These are phyloP conservation scores for Ganoderma lingzhi DNA, from an alignment of 1,284 basidiomycete genomes.

Conservation along the genomic window DNA sequence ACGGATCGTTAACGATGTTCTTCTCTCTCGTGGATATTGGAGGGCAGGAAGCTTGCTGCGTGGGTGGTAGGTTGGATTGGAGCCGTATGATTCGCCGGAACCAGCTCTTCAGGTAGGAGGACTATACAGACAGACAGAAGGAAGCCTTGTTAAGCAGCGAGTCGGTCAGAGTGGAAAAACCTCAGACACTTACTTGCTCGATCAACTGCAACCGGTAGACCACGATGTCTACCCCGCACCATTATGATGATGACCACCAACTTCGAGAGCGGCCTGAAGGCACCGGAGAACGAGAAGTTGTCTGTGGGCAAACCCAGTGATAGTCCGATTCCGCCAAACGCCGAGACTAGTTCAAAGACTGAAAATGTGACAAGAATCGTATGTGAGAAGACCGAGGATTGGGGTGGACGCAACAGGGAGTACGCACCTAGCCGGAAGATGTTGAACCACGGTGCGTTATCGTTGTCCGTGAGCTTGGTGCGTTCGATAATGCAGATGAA, in stretches of 20 bases:
- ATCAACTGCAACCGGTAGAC: constrained; percentile 59
- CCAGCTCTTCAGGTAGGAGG: constrained; percentile 24
- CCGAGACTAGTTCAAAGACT: constrained; percentile 65
- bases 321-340: constrained; percentile 67
- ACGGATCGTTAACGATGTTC: not conserved
- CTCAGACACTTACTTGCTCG: constrained; percentile 44
- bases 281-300: constrained; percentile 56
- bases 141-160: not conserved
- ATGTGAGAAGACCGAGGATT: not conserved
- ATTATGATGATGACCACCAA: constrained; percentile 67
- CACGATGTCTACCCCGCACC: constrained; percentile 67
- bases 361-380: constrained; percentile 7
- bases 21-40: not conserved
- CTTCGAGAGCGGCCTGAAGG: constrained; percentile 62
- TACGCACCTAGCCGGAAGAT: constrained; percentile 53
- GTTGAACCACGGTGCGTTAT: constrained; percentile 67
- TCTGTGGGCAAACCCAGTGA: constrained; percentile 58
- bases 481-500: constrained; percentile 75
- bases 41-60: not conserved
- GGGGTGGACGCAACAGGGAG: not conserved
- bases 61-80: not conserved
- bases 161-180: constrained; percentile 22
- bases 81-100: constrained; percentile 8
- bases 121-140: constrained; percentile 7
- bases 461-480: constrained; percentile 59